These are phyloP conservation scores for Tephrocybe sp. DNA, from an alignment of 768 basidiomycete species.

Conservation along the genomic window DNA sequence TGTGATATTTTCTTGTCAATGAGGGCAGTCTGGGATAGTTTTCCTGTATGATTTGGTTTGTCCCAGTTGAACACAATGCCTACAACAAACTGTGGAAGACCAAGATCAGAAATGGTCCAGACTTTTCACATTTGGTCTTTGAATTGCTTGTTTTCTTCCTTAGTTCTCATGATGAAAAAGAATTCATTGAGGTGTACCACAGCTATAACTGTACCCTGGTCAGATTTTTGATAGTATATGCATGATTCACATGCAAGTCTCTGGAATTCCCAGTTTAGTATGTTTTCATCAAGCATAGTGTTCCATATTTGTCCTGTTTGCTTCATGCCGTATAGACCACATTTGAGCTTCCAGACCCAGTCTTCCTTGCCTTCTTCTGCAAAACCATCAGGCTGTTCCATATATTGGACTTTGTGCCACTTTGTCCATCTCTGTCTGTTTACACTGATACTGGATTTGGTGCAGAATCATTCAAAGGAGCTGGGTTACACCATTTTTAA, in stretches of 20 bases:
- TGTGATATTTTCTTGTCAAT: not conserved
- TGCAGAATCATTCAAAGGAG: too few species aligned
- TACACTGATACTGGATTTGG: too few species aligned
- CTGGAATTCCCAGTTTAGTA: not conserved
- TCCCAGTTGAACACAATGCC: not conserved
- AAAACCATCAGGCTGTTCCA: not conserved
- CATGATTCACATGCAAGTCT: not conserved
- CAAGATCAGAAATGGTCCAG: not conserved
- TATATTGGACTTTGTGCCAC: not conserved
- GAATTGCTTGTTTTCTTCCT: not conserved
- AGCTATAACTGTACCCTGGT: not conserved
- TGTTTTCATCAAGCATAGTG: not conserved
- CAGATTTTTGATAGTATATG: not conserved
- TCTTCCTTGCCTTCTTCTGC: not conserved
- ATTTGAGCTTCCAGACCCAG: not conserved
- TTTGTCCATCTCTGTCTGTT: too few species aligned
- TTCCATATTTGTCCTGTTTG: not conserved
- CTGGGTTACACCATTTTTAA: too few species aligned
- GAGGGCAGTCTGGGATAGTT: not conserved
- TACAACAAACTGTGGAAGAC: not conserved
- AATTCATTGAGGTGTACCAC: not conserved
- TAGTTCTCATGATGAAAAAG: not conserved
- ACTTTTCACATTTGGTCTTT: not conserved
- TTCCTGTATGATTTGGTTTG: not conserved
- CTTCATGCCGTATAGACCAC: not conserved